Conservation (phyloP, 1,139 yeast genomes). For the Geotrichum restrictum region DNA sequence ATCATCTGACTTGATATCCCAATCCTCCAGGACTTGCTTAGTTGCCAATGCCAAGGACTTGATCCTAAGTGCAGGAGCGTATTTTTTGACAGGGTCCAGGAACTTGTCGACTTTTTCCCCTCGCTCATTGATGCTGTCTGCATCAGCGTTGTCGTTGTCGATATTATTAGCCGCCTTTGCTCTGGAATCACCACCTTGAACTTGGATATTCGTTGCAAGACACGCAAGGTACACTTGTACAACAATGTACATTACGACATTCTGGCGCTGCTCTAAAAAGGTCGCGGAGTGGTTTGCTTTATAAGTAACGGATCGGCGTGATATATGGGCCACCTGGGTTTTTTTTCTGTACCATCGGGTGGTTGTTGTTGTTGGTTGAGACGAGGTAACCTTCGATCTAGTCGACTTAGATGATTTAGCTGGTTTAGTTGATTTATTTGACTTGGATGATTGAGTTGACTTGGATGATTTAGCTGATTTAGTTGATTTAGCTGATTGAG, state of each 20-base stretch:
- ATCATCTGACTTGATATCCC: background rate
- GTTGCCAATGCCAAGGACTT: background rate
- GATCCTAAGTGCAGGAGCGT: background rate
- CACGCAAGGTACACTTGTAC: conserved; percentile 1
- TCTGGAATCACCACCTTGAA: background rate
- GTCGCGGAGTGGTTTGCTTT: background rate
- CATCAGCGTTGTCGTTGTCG: background rate
- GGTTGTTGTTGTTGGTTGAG: background rate
- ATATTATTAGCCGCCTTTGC: background rate
- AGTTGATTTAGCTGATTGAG: too few species aligned
- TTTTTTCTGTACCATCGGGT: background rate
- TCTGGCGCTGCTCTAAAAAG: conserved; percentile 1
- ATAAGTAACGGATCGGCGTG: conserved; percentile 6
- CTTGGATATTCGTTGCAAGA: background rate
- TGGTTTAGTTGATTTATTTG: too few species aligned
- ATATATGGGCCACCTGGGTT: background rate
- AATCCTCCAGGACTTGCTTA: background rate
- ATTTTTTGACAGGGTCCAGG: background rate
- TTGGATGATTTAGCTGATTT: too few species aligned
- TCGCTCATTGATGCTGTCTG: background rate
- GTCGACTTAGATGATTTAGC: too few species aligned
- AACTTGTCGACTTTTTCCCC: background rate
- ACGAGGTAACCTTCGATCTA: background rate
- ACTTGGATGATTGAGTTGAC: too few species aligned
- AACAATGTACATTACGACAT: conserved; percentile 2